Evolutionary conservation across 2,329 filamentous ascomycete genomes (phyloP).

Genomic region (Sporothrix variecibatus): DNA sequence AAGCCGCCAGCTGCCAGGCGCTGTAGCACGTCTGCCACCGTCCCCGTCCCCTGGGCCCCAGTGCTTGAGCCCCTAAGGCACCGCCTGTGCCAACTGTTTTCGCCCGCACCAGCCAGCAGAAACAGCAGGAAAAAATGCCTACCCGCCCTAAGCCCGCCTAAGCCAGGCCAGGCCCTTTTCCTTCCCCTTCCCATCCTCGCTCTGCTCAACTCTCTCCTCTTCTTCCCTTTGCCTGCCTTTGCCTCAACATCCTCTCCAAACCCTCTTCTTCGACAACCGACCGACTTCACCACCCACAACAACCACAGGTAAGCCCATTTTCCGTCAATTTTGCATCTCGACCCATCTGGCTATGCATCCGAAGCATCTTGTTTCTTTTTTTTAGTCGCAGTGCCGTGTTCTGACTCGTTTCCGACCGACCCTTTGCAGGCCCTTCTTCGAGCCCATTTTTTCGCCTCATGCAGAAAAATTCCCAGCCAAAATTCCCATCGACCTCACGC

Average conservation of each 20-base stretch:
- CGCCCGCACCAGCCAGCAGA: conserved; percentile 8
- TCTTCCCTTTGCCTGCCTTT: conserved; percentile 1
- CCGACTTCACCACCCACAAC: conserved; percentile 11
- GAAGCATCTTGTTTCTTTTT: conserved; percentile 10
- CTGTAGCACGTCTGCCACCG: not conserved
- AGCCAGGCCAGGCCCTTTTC: conserved; percentile 11
- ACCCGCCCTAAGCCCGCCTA: conserved; percentile 10
- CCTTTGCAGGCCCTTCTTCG: conserved; percentile 19
- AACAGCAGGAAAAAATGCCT: conserved; percentile 14
- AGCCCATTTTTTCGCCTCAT: conserved; percentile 19
- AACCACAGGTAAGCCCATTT: conserved; percentile 21
- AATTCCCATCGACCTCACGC: conserved; percentile 9
- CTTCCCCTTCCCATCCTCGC: not conserved
- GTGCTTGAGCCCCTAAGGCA: not conserved
- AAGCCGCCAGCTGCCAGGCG: not conserved
- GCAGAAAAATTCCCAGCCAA: conserved; percentile 14
- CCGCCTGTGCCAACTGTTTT: not conserved
- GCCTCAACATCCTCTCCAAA: not conserved
- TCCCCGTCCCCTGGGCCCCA: not conserved
- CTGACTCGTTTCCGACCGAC: conserved; percentile 9
- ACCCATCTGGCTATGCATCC: conserved; percentile 1
- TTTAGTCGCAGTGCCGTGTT: not conserved
- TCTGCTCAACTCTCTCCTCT: conserved; percentile 15
- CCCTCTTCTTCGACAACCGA: conserved; percentile 6
- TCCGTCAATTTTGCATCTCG: conserved; percentile 16